Conservation (phyloP, 1,284 basidiomycete genomes). For the Papiliotrema terrestris region DNA sequence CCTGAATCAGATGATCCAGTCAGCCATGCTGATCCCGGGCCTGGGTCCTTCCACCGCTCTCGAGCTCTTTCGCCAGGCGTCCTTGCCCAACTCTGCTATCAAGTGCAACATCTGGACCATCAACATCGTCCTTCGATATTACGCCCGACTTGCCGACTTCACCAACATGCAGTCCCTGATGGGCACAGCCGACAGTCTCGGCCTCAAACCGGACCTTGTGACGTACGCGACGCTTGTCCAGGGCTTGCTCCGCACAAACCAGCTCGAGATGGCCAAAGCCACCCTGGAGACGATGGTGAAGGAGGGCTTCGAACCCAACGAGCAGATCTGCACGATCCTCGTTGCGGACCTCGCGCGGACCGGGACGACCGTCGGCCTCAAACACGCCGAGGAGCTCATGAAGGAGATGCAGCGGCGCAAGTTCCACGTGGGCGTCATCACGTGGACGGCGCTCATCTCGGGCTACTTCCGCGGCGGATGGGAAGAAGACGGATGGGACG, state of each 20-base stretch:
- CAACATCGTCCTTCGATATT: conserved; percentile 70
- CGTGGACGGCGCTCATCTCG: conserved; percentile 47
- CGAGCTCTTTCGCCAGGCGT: conserved; percentile 32
- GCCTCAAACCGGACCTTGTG: conserved; percentile 65
- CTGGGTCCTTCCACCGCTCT: conserved; percentile 28
- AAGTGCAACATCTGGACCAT: conserved; percentile 67
- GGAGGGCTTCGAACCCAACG: conserved; percentile 68
- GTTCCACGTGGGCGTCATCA: conserved; percentile 39
- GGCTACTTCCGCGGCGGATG: conserved; percentile 46
- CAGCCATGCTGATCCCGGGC: conserved; percentile 29
- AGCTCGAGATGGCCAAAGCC: conserved; percentile 61
- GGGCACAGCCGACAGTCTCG: conserved; percentile 54
- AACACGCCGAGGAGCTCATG: conserved; percentile 63
- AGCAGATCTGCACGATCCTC: conserved; percentile 67
- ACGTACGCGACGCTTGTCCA: conserved; percentile 77
- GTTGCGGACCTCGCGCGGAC: conserved; percentile 66
- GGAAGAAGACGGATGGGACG: conserved; percentile 47
- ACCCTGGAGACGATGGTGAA: conserved; percentile 67
- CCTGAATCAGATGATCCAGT: conserved; percentile 44
- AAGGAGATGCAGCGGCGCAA: conserved; percentile 63
- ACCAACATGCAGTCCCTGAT: conserved; percentile 60
- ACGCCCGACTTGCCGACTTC: conserved; percentile 61
- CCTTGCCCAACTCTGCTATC: conserved; percentile 30
- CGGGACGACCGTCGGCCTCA: conserved; percentile 56
- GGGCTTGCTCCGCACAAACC: conserved; percentile 64